Evolutionary conservation across 768 basidiomycete genomes (phyloP), one percentile per base, ranked within the genome.

Genomic region (Atractiella rhizophila): DNA sequence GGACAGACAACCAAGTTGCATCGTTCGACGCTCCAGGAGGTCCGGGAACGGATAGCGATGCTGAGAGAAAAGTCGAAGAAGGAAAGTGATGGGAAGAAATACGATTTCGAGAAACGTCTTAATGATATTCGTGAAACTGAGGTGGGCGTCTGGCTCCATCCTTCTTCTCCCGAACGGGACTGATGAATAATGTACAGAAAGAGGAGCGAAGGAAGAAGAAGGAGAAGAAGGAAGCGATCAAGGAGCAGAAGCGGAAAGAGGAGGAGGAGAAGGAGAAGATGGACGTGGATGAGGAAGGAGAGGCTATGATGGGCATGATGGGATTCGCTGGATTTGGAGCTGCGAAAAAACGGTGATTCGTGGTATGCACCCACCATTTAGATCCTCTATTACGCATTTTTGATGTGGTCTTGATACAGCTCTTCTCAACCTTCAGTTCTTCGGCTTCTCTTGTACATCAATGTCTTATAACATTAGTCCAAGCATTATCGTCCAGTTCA

Each of bases 1-100:
- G 91, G 91, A n/a, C 91, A 96, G 62, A 82, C 82, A 2, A 98
- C 88, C 16, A 75, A 74, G 40, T 65, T 91, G 40, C 74, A 73
- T 52, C 70, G 85, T 15, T 94, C 91, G 2, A 86, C 86, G 0
- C 61, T 96, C 15, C 73, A 74, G 48, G 82, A 98, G 62, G 91
- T 98, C 39, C 78, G 82, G 33, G 74, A 74, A 5, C 73, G 78
- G 45, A 96, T 98, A 59, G 79, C 80, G 0, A 63, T 68, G 28
- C 63, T 98, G 24, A 73, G 88, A 12, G 83, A 80, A 57, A 74
- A 73, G 58, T 86, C 86, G 2, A 76, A 73, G 46, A 73, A 77
- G 30, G 73, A 74, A 7, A 71, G 82, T 1, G 64, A 68, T 21
- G 75, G 80, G 0, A 91, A 91, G 56, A 70, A 74, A n/a, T 98